A percentile compares a stretch with the other conserved stretches of the same genome.
Evolutionary conservation across 306 rosid species (phyloP).

Genomic region (Citrullus colocynthis): DNA sequence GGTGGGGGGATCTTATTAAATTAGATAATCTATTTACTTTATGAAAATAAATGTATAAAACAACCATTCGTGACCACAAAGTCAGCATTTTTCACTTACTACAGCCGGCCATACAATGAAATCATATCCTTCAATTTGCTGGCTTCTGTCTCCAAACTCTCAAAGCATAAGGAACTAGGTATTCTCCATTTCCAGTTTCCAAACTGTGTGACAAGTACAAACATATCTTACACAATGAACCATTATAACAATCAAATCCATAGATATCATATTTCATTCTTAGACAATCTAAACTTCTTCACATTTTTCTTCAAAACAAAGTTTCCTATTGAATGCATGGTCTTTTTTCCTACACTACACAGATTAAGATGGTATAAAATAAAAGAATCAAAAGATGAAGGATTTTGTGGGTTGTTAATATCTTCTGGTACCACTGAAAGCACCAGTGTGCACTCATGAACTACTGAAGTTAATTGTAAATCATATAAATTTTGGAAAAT

Average conservation of each 20-base stretch:
- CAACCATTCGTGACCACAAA: not conserved
- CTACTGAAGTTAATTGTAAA: not conserved
- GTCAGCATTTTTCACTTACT: not conserved
- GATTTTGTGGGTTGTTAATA: not conserved
- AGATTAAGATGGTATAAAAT: not conserved
- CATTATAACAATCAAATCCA: not conserved
- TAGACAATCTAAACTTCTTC: not conserved
- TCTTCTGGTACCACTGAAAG: not conserved
- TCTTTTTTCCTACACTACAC: not conserved
- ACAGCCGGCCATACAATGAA: slow-evolving; percentile 60
- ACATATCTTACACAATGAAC: not conserved
- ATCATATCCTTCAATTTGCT: slow-evolving; percentile 41
- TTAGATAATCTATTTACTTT: not conserved
- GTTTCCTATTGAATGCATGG: not conserved
- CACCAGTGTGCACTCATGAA: not conserved
- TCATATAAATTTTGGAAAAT: not conserved
- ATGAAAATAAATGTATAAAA: too few relatives aligned
- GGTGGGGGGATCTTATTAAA: not conserved
- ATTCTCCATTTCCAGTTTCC: slow-evolving; percentile 98
- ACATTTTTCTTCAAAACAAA: not conserved
- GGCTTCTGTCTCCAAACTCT: slow-evolving; percentile 57
- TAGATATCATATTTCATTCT: not conserved
- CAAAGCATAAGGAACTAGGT: slow-evolving; percentile 52
- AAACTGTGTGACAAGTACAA: slow-evolving; percentile 34
- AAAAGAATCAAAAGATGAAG: not conserved